Conservation (phyloP, 1,284 basidiomycete species). For the Megacollybia platyphylla region DNA sequence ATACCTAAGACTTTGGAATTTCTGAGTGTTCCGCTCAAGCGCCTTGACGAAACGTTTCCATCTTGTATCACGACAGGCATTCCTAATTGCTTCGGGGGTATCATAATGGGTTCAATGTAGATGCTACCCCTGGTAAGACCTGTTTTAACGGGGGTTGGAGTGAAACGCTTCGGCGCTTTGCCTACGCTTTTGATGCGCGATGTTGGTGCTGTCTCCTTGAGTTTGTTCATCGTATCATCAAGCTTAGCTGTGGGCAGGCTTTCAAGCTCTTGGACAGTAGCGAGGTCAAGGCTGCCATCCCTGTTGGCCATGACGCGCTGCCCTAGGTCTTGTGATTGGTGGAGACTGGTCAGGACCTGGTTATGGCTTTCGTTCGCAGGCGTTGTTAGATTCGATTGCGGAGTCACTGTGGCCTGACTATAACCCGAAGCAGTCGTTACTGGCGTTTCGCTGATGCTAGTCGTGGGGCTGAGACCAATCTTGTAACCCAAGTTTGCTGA, state of each 20-base stretch:
- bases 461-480: not conserved
- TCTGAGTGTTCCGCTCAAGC: not conserved
- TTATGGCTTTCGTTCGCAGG: slow-evolving; percentile 2
- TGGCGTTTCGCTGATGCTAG: not conserved
- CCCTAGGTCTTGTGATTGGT: no score
- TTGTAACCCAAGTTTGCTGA: not conserved
- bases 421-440: not conserved
- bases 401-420: not conserved
- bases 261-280: slow-evolving; percentile 4
- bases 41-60: not conserved
- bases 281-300: not conserved
- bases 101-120: slow-evolving; percentile 18
- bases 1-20: slow-evolving; percentile 1
- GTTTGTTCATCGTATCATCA: slow-evolving; percentile 6
- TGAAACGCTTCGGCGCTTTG: slow-evolving; percentile 20
- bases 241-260: slow-evolving; percentile 4
- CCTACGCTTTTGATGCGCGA: slow-evolving; percentile 29
- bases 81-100: slow-evolving; percentile 9
- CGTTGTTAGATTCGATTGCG: slow-evolving; percentile 1
- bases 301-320: no score
- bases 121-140: slow-evolving; percentile 15
- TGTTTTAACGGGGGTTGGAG: slow-evolving; percentile 17
- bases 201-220: slow-evolving; percentile 4
- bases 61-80: not conserved
- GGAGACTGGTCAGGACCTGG: slow-evolving; percentile 3